Percentiles rank a stretch among this genome's conserved stretches.
Conservation (phyloP, 2,329 filamentous ascomycete species). For the Scedosporium boydii region DNA sequence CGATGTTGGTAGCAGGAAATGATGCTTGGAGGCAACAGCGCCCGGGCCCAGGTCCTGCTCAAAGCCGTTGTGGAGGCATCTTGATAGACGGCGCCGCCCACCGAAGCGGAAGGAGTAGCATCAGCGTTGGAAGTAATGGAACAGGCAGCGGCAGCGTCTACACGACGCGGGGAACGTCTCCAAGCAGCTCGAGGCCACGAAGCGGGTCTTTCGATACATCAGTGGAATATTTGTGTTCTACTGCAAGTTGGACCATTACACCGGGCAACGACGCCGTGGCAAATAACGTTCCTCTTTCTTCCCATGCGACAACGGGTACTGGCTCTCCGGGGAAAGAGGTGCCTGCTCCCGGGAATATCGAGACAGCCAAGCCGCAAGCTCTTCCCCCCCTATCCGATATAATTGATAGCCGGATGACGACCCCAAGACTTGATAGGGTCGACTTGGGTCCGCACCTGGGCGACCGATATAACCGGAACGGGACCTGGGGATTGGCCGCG, state of each 20-base stretch:
- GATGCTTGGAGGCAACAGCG: conserved; percentile 35
- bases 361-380: conserved; percentile 13
- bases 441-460: not conserved
- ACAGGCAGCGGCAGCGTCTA: not conserved
- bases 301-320: not conserved
- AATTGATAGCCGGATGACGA: conserved; percentile 26
- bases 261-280: not conserved
- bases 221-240: not conserved
- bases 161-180: not conserved
- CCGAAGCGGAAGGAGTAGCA: not conserved
- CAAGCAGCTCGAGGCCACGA: not conserved
- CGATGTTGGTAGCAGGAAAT: conserved; percentile 25
- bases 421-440: not conserved
- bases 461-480: not conserved
- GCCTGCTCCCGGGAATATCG: not conserved
- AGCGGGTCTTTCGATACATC: not conserved
- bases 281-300: not conserved
- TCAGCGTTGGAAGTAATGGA: conserved; percentile 10
- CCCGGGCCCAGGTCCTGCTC: no score
- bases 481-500: not conserved
- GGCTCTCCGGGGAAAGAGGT: not conserved
- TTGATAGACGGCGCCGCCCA: not conserved
- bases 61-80: not conserved
- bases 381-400: conserved; percentile 39
- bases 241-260: not conserved